These are phyloP conservation scores for Chrysoporthe puriensis DNA, from an alignment of 2,329 filamentous ascomycete genomes.

Conservation along the genomic window DNA sequence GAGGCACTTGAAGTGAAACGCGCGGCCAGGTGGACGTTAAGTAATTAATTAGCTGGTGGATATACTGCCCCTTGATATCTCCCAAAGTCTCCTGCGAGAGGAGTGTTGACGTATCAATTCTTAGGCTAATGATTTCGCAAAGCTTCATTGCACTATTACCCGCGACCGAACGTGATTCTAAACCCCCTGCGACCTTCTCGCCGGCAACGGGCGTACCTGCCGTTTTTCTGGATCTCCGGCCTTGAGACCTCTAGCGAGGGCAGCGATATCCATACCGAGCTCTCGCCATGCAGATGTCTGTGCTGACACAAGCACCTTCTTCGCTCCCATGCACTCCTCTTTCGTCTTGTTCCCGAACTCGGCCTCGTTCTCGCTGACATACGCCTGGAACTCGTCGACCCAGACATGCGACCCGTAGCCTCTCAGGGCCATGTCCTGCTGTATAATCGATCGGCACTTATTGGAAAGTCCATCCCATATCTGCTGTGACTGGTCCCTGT, in stretches of 20 bases:
- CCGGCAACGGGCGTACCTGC: not conserved
- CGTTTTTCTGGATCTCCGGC: no score
- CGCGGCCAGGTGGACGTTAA: not conserved
- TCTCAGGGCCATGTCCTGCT: not conserved
- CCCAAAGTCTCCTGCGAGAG: no score
- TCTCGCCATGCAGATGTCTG: constrained; percentile 7
- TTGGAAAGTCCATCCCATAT: constrained; percentile 4
- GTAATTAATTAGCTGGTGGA: no score
- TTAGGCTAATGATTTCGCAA: no score
- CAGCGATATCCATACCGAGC: not conserved
- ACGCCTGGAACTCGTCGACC: constrained; percentile 19
- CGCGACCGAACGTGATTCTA: no score
- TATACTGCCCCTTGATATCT: no score
- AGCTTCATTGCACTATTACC: no score
- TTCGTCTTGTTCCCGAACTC: constrained; percentile 4
- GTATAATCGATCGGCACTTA: not conserved
- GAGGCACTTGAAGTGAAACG: not conserved
- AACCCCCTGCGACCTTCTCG: not conserved
- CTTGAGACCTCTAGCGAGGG: not conserved
- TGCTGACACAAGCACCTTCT: constrained; percentile 2
- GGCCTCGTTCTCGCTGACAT: not conserved
- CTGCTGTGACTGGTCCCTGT: not conserved
- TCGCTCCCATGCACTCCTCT: not conserved
- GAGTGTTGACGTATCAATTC: no score
- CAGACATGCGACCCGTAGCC: constrained; percentile 14